Conservation (phyloP, 192 early-diverging fungal species). For the Backusella liffmaniae region DNA sequence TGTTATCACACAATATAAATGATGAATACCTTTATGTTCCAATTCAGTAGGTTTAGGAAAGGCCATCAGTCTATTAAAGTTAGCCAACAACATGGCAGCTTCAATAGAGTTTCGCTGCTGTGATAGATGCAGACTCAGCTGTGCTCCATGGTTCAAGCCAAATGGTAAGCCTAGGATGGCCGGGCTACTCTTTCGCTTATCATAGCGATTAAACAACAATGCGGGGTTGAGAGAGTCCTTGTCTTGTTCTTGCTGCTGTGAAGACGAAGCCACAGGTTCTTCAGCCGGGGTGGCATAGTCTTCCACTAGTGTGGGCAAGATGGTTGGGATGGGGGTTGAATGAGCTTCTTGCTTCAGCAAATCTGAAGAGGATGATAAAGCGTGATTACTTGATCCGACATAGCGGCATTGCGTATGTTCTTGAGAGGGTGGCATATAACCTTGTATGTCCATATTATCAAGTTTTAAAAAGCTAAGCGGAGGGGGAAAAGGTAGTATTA, state of each 20-base stretch:
- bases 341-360: not conserved
- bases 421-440: constrained; percentile 6
- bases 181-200: constrained; percentile 40
- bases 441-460: constrained; percentile 22
- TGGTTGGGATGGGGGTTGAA: constrained; percentile 6
- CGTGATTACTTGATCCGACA: not conserved
- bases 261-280: not conserved
- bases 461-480: not conserved
- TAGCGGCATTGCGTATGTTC: constrained; percentile 9
- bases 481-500: not conserved
- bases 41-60: constrained; percentile 10
- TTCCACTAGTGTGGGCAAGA: constrained; percentile 10
- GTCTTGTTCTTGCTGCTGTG: not conserved
- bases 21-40: constrained; percentile 15
- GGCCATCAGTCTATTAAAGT: constrained; percentile 26
- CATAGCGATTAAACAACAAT: constrained; percentile 23
- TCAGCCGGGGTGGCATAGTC: not conserved
- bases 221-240: constrained; percentile 15
- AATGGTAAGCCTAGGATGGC: constrained; percentile 31
- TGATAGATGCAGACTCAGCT: constrained; percentile 28
- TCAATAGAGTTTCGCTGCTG: constrained; percentile 39
- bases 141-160: constrained; percentile 15
- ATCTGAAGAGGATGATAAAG: not conserved
- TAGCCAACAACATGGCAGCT: constrained; percentile 38
- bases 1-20: not conserved